These are phyloP conservation scores for Colletotrichum eremochloae DNA, from an alignment of 2,329 filamentous ascomycete genomes.

Conservation along the genomic window DNA sequence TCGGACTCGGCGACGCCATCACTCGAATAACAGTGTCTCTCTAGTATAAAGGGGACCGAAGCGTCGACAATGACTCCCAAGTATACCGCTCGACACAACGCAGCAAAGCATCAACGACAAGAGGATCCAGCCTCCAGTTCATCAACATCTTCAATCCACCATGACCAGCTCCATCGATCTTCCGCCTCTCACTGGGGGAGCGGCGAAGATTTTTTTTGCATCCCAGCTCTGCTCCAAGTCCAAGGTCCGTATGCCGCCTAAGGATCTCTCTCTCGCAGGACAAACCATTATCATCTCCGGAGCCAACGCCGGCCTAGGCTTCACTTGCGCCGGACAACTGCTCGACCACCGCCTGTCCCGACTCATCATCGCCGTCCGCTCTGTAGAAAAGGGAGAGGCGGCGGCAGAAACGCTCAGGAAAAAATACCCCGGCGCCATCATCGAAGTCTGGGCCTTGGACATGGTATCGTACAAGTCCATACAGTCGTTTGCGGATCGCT, in stretches of 20 bases:
- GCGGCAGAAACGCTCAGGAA: constrained; percentile 53
- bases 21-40: too few relatives aligned
- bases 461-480: constrained; percentile 56
- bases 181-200: background rate
- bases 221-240: constrained; percentile 48
- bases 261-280: constrained; percentile 47
- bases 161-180: constrained; percentile 35
- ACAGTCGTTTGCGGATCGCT: constrained; percentile 52
- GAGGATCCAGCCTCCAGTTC: background rate
- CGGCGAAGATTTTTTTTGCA: constrained; percentile 43
- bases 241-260: constrained; percentile 44
- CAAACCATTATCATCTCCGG: constrained; percentile 64
- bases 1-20: background rate
- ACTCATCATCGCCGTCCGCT: constrained; percentile 63
- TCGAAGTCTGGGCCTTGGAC: constrained; percentile 59
- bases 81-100: background rate
- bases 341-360: constrained; percentile 53
- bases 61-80: too few relatives aligned
- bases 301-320: constrained; percentile 62
- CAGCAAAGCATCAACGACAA: background rate
- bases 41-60: background rate
- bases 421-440: constrained; percentile 49
- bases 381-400: constrained; percentile 55
- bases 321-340: constrained; percentile 58
- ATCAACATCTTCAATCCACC: background rate